A percentile compares a stretch with the other conserved stretches of the same genome.
Evolutionary conservation across 2,329 filamentous ascomycete genomes (phyloP).

Genomic region (Botrytis elliptica): DNA sequence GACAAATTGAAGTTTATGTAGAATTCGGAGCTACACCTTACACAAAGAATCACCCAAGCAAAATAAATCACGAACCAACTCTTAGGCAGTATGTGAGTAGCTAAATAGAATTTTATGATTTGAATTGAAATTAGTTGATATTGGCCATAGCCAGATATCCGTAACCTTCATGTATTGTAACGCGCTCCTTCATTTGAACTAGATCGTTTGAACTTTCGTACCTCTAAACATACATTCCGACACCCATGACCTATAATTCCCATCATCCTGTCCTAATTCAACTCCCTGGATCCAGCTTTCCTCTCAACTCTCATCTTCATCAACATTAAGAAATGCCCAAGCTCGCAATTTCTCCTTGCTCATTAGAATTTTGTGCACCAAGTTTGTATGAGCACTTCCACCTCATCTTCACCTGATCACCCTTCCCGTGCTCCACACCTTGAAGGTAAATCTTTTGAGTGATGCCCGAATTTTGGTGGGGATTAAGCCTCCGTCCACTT

Average conservation of each 20-base stretch:
- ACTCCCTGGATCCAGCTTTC: neutral
- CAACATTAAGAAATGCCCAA: constrained; percentile 68
- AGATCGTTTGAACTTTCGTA: constrained; percentile 2
- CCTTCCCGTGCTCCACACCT: constrained; percentile 67
- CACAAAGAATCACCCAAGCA: neutral
- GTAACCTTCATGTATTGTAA: constrained; percentile 5
- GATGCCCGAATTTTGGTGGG: constrained; percentile 70
- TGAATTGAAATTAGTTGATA: neutral
- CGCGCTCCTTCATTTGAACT: constrained; percentile 1
- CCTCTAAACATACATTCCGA: neutral
- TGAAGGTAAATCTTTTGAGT: constrained; percentile 78
- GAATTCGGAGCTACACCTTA: neutral
- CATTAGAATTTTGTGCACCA: constrained; percentile 63
- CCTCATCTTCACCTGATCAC: constrained; percentile 79
- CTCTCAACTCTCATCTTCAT: neutral
- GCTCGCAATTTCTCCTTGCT: constrained; percentile 81
- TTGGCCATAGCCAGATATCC: neutral
- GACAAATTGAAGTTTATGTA: neutral
- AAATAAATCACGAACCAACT: neutral
- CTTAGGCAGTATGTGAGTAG: neutral
- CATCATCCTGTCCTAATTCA: neutral
- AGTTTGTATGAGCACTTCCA: constrained; percentile 84
- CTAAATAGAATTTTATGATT: neutral
- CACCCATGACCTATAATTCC: constrained; percentile 1
- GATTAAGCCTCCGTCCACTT: constrained; percentile 71